These are phyloP conservation scores for Aspergillus sp. DNA, from an alignment of 2,329 filamentous ascomycete species.

Conservation along the genomic window DNA sequence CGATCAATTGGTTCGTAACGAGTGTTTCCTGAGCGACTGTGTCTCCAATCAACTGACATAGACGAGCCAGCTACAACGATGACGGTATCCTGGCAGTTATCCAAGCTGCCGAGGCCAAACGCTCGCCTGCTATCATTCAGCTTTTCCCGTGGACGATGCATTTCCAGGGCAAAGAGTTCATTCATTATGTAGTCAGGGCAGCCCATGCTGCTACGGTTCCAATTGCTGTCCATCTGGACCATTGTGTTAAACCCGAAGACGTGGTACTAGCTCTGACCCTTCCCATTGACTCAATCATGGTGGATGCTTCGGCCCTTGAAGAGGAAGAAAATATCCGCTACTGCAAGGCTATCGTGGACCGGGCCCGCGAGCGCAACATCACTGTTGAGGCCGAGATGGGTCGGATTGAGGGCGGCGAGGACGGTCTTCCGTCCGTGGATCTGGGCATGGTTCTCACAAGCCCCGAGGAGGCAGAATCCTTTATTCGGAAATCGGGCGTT, in stretches of 20 bases:
- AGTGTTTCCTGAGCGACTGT: no score
- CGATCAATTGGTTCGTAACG: slow-evolving; percentile 38
- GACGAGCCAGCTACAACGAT: slow-evolving; percentile 55
- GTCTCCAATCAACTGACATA: background rate
- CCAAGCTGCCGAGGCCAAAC: slow-evolving; percentile 61
- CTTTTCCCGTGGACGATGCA: slow-evolving; percentile 69
- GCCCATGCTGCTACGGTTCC: slow-evolving; percentile 55
- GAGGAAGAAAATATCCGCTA: slow-evolving; percentile 63
- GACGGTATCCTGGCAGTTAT: slow-evolving; percentile 65
- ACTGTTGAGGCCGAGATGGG: slow-evolving; percentile 67
- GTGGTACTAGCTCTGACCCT: slow-evolving; percentile 54
- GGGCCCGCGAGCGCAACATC: slow-evolving; percentile 36
- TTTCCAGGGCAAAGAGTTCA: slow-evolving; percentile 55
- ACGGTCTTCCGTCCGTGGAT: slow-evolving; percentile 65
- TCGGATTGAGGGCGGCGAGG: slow-evolving; percentile 66
- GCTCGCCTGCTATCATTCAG: slow-evolving; percentile 64
- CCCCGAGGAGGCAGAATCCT: slow-evolving; percentile 63
- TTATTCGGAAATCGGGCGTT: slow-evolving; percentile 61
- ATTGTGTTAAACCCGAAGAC: slow-evolving; percentile 56
- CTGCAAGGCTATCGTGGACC: slow-evolving; percentile 54
- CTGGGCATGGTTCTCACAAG: slow-evolving; percentile 61
- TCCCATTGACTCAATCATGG: slow-evolving; percentile 67
- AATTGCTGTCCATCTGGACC: slow-evolving; percentile 60
- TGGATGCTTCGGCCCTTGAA: slow-evolving; percentile 68
- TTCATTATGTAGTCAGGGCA: slow-evolving; percentile 50